A percentile compares a stretch with the other conserved stretches of the same genome.
These are phyloP conservation scores for Globisporangium nagaii DNA, from an alignment of 352 stramenopile genomes.

Conservation along the genomic window DNA sequence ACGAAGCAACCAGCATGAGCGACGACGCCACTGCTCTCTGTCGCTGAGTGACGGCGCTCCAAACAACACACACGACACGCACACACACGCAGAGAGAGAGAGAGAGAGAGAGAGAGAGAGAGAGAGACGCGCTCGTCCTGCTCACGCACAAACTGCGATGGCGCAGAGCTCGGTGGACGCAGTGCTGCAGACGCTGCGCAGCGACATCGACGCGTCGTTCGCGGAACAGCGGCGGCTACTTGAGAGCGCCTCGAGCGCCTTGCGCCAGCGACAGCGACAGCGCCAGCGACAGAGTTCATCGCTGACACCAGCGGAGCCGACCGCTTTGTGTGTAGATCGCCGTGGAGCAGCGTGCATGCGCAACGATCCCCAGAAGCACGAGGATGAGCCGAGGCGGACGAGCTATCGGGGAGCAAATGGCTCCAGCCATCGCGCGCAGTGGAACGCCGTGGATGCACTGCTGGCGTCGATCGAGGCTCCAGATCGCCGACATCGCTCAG, in stretches of 20 bases:
- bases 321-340: too few relatives aligned
- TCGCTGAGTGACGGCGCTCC: too few relatives aligned
- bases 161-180: background rate
- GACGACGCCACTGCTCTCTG: too few relatives aligned
- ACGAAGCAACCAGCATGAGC: too few relatives aligned
- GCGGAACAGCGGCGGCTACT: slow-evolving; percentile 1
- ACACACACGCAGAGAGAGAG: too few relatives aligned
- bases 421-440: background rate
- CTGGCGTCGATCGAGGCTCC: slow-evolving; percentile 1
- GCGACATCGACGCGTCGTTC: slow-evolving; percentile 7
- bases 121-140: background rate
- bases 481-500: background rate
- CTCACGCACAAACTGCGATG: background rate
- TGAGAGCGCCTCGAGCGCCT: background rate
- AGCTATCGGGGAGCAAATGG: background rate
- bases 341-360: too few relatives aligned
- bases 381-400: too few relatives aligned
- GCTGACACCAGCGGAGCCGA: too few relatives aligned
- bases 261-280: background rate
- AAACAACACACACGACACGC: background rate
- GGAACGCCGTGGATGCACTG: background rate
- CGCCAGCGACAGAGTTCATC: too few relatives aligned
- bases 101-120: too few relatives aligned
- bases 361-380: too few relatives aligned
- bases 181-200: slow-evolving; percentile 2